These are phyloP conservation scores for Lachnellula subtilissima DNA, from an alignment of 2,329 filamentous ascomycete genomes.

Conservation along the genomic window DNA sequence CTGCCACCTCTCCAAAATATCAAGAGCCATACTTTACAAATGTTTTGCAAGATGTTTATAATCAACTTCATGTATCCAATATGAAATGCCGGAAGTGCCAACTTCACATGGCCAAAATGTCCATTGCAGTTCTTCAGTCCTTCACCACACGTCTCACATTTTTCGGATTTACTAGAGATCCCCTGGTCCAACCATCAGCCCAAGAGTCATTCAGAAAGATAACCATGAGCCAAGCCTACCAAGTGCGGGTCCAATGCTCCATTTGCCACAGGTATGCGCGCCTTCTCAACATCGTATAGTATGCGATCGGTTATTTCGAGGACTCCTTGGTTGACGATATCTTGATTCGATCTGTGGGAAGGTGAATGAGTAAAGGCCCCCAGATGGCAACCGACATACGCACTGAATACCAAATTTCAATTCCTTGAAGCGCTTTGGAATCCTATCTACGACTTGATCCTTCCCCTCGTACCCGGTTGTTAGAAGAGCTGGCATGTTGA, in stretches of 20 bases:
- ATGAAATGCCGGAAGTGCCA: conserved; percentile 89
- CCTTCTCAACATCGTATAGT: conserved; percentile 84
- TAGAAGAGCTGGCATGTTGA: conserved; percentile 22
- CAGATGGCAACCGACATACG: conserved; percentile 24
- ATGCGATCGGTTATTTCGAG: conserved; percentile 91
- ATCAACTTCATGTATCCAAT: conserved; percentile 94
- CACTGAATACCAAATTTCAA: conserved; percentile 93
- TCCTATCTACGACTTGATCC: conserved; percentile 82
- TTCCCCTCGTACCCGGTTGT: conserved; percentile 47
- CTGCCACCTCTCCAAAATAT: conserved; percentile 2
- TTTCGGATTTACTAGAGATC: conserved; percentile 76
- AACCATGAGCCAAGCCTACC: conserved; percentile 34
- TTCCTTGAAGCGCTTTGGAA: conserved; percentile 87
- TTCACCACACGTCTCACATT: conserved; percentile 79
- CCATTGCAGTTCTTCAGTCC: conserved; percentile 81
- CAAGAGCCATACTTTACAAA: conserved; percentile 65
- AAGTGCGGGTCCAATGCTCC: conserved; percentile 85
- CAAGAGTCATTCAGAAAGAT: background rate
- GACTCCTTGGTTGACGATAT: conserved; percentile 92
- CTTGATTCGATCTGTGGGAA: conserved; percentile 68
- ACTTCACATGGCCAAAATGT: conserved; percentile 89
- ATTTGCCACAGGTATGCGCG: conserved; percentile 70
- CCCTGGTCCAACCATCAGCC: conserved; percentile 44
- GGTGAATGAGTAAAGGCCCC: conserved; percentile 16
- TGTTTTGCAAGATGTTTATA: conserved; percentile 85